Conservation (phyloP, 257 asterid genomes). For the Penstemon newberryi region DNA sequence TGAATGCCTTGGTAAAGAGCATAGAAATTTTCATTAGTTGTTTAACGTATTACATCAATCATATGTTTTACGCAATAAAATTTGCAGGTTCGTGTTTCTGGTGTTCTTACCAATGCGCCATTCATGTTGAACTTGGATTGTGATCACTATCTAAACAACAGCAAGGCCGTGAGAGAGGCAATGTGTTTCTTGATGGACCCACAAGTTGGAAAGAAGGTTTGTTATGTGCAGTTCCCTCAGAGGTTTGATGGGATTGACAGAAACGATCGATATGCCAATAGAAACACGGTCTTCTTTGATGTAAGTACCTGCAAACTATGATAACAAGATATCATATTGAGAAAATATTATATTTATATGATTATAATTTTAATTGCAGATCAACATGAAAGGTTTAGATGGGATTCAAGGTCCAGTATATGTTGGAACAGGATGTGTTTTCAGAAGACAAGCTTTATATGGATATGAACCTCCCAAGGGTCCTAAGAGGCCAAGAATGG, state of each 20-base stretch:
- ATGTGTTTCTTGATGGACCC: slow-evolving; percentile 99
- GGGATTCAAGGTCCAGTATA: slow-evolving; percentile 97
- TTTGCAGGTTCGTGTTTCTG: slow-evolving; percentile 89
- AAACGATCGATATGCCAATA: slow-evolving; percentile 91
- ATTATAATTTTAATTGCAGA: slow-evolving; percentile 40
- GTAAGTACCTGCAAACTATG: slow-evolving; percentile 44
- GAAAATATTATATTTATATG: not conserved
- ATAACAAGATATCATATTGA: not conserved
- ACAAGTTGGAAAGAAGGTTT: slow-evolving; percentile 79
- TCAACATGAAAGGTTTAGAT: slow-evolving; percentile 90
- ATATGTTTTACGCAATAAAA: slow-evolving; percentile 2
- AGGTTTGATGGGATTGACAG: slow-evolving; percentile 96
- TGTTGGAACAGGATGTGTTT: slow-evolving; percentile 95
- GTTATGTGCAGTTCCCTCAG: slow-evolving; percentile 98
- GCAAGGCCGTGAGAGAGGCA: slow-evolving; percentile 93
- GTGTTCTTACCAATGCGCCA: slow-evolving; percentile 96
- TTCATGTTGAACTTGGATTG: slow-evolving; percentile 99
- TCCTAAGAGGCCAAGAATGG: slow-evolving; percentile 80
- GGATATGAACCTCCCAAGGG: slow-evolving; percentile 90
- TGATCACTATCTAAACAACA: slow-evolving; percentile 92
- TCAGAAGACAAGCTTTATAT: slow-evolving; percentile 79
- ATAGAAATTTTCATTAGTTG: slow-evolving; percentile 16
- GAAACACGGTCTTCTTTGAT: slow-evolving; percentile 98
- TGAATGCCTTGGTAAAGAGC: slow-evolving; percentile 86
- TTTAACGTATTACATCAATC: not conserved